Base-by-base conservation (phyloP, 2,329 filamentous ascomycete genomes). In the Fusarium sp. region DNA sequence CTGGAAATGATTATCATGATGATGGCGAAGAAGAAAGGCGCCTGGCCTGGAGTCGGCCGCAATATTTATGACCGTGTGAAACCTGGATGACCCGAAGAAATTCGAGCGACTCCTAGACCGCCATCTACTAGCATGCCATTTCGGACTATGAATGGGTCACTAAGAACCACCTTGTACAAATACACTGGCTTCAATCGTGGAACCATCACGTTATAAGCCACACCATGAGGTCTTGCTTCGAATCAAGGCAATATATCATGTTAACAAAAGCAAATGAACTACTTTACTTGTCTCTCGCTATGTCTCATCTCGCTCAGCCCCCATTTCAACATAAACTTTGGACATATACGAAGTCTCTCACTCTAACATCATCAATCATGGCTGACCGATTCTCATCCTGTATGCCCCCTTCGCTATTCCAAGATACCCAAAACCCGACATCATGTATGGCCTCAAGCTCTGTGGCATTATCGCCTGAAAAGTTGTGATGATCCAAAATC, bases 241-340 rank as follows among this genome's bases (percentile, higher is more conserved):
- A 70, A 60, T 65, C 40, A 72, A 73, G 67, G 56, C 67, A 72
- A 68, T 71, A 64, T 64, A 60, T 61, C 62, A 63, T 66, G 55
- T 69, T 68, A 44, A 68, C 54, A 70, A 65, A 68, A 61, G 37
- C 33, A 70, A 59, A 56, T 57, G 22, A 33, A 33, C 25, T 58
- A 62, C 57, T 57, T 61, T 58, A 62, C 57, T 57, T 61, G 54
- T 53, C 37, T 67, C 65, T 72, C 65, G 52, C 64, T 67, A 57
- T 56, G 27, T 60, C 50, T 52, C 51, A 25, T 67, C 56, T 65
- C 49, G 54, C 51, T 62, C 49, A 39, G 40, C 37, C 30, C 20
- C 51, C 47, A 10, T 40, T 52, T 48, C 35, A 41, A 53, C 58
- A 43, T 40, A 17, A 61, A 57, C 48, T 53, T 73, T 52, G 20